A percentile compares a stretch with the other conserved stretches of the same genome.
phyloP scores from a whole-genome alignment of 495 filamentous ascomycete species.

The Penicillium silybi region DNA sequence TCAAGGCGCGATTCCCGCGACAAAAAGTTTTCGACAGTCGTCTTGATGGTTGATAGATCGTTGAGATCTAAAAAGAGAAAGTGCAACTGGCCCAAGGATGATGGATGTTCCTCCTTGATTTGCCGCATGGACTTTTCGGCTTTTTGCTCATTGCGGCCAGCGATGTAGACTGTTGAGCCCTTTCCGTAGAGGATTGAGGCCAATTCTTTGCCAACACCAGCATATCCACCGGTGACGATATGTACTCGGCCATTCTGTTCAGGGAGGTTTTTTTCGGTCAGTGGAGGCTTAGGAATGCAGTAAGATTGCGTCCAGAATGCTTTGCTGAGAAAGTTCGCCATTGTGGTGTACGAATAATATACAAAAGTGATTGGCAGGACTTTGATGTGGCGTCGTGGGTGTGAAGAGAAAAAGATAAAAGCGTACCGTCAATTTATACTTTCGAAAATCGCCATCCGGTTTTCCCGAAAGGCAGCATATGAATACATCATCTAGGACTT shows the following conservation, averaged over 20 bases:
- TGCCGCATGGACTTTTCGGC: not conserved
- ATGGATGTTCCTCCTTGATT: not conserved
- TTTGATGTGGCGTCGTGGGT: not conserved
- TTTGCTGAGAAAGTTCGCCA: not conserved
- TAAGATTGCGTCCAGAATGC: not conserved
- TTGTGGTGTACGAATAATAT: not conserved
- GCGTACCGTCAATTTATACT: no score
- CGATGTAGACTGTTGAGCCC: not conserved
- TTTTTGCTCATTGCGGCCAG: not conserved
- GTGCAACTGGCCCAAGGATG: not conserved
- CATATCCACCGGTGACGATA: not conserved
- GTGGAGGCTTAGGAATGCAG: not conserved
- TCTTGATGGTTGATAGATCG: not conserved
- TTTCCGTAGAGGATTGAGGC: not conserved
- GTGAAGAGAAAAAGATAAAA: not conserved
- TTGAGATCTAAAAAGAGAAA: not conserved
- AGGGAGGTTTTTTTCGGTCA: not conserved
- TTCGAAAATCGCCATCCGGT: not conserved
- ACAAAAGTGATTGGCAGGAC: not conserved
- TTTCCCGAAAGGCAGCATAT: not conserved
- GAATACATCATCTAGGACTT: not conserved
- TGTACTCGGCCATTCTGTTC: not conserved
- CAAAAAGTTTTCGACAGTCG: not conserved
- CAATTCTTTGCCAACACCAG: not conserved
- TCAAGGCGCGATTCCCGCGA: not conserved